Evolutionary conservation across 73 alveolate species (phyloP).

Genomic region (Paramecium primaurelia): DNA sequence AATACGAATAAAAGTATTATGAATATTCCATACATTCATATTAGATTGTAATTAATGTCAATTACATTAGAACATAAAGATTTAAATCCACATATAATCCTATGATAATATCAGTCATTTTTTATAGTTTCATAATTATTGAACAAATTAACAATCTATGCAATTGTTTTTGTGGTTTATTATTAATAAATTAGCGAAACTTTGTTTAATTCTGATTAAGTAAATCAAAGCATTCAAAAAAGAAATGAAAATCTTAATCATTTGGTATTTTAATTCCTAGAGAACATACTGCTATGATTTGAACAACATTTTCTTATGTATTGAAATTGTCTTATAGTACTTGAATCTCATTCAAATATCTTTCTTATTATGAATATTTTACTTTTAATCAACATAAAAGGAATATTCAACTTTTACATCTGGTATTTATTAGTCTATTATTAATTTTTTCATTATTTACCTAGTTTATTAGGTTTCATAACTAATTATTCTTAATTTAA

Average conservation of each 20-base stretch:
- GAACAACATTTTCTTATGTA: neutral
- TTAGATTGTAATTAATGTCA: neutral
- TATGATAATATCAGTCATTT: neutral
- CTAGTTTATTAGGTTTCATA: neutral
- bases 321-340: neutral
- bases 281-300: neutral
- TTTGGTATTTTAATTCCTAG: slow-evolving; percentile 10
- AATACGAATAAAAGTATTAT: neutral
- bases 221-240: slow-evolving; percentile 18
- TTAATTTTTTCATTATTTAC: neutral
- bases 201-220: neutral
- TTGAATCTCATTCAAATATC: neutral
- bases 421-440: neutral
- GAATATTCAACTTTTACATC: slow-evolving; percentile 21
- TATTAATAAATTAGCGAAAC: neutral
- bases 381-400: neutral
- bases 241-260: neutral
- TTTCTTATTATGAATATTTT: neutral
- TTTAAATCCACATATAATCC: neutral
- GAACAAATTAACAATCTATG: neutral
- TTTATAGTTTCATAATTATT: neutral
- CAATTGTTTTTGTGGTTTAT: neutral
- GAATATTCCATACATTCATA: neutral
- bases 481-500: neutral
- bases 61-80: neutral